Evolutionary conservation across 164 flowering plant species (phyloP).

Genomic region (Dillenia suffruticosa): DNA sequence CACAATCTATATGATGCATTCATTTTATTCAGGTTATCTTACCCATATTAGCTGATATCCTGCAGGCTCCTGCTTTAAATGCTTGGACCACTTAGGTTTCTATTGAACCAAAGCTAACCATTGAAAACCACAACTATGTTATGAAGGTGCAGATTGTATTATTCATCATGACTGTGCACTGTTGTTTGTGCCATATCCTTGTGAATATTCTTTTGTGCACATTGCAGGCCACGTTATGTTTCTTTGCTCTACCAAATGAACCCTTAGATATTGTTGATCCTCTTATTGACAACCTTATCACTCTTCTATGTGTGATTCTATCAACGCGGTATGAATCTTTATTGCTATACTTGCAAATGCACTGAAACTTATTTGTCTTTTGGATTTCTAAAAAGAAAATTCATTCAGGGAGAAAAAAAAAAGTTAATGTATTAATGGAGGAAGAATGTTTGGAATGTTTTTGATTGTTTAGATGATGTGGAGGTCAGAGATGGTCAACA

Average conservation of each 20-base stretch:
- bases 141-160: constrained; percentile 59
- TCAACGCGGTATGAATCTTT: constrained; percentile 61
- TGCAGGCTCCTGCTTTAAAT: constrained; percentile 82
- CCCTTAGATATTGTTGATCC: constrained; percentile 71
- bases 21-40: constrained; percentile 5
- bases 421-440: too few relatives aligned
- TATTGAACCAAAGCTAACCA: constrained; percentile 87
- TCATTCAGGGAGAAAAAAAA: too few relatives aligned
- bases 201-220: constrained; percentile 4
- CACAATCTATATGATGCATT: neutral
- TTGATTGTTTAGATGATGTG: too few relatives aligned
- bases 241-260: constrained; percentile 90
- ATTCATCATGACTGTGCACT: neutral
- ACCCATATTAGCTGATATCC: neutral
- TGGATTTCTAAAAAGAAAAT: too few relatives aligned
- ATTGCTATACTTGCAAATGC: too few relatives aligned
- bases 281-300: constrained; percentile 79
- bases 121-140: constrained; percentile 81
- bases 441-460: too few relatives aligned
- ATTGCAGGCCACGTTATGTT: constrained; percentile 86
- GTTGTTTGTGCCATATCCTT: neutral
- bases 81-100: constrained; percentile 96
- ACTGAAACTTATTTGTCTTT: too few relatives aligned
- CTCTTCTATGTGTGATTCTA: constrained; percentile 89
- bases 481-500: too few relatives aligned